Conservation (phyloP, 805 yeast species). For the Wickerhamomyces canadensis region DNA sequence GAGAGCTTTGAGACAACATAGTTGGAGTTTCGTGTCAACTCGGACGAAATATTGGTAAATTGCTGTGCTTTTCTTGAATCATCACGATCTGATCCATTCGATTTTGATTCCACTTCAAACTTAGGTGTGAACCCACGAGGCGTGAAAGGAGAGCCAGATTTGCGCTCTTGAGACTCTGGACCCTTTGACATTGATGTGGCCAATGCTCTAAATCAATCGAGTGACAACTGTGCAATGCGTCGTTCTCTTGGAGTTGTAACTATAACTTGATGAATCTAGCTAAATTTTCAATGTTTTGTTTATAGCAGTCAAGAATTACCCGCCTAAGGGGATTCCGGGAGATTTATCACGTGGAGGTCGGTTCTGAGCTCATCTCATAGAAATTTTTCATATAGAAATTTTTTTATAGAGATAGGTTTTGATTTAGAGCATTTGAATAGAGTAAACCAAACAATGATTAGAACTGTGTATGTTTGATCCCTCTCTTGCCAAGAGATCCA, state of each 20-base stretch:
- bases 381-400: not conserved
- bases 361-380: not conserved
- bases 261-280: too few relatives aligned
- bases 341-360: not conserved
- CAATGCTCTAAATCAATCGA: too few relatives aligned
- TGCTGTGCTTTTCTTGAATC: conserved; percentile 10
- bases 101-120: not conserved
- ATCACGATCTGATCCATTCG: not conserved
- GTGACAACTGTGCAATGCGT: not conserved
- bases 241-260: not conserved
- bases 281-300: not conserved
- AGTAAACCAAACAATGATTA: conserved; percentile 26
- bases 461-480: conserved; percentile 28
- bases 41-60: conserved; percentile 28
- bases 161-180: not conserved
- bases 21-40: conserved; percentile 52
- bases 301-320: not conserved
- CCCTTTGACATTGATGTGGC: not conserved
- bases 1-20: conserved; percentile 54
- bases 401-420: not conserved
- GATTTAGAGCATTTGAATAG: not conserved
- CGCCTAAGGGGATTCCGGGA: too few relatives aligned
- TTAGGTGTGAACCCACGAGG: not conserved
- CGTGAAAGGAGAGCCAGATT: not conserved
- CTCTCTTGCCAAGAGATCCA: not conserved